Base-by-base conservation (phyloP, 2,329 filamentous ascomycete genomes). In the Xylaria sp. region DNA sequence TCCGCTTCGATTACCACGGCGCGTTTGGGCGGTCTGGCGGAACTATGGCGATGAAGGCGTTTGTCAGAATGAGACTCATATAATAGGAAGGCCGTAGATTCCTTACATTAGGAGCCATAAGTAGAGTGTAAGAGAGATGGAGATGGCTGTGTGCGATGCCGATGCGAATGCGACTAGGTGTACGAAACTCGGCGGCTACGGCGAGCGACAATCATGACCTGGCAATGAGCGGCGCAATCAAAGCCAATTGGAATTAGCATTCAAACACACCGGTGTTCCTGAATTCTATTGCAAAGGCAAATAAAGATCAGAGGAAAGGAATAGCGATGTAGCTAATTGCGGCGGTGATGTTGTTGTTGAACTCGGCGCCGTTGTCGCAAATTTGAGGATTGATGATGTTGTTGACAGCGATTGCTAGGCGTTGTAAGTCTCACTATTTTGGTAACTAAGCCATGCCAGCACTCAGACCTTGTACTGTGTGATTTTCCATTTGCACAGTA, bases 1-100 rank as follows among this genome's bases (percentile, higher is more conserved):
- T 60, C 83, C 85, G 71, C 84, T 81, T 65, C 87, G 84, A 69
- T 85, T 85, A 70, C 86, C 86, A 71, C 87, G 85, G 77, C 87
- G 82, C 61, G 87, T 89, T 81, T 88, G 78, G 51, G 72, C 76
- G 62, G 76, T 76, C 36, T 74, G 74, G 48, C 77, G 77, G 39
- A 76, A 76, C 73, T 77, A 56, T 36, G n/a, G 53, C 11, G 61
- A 54, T 19, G 21, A 57, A 61, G 11, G 24, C 42, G 21, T 6
- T 19, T 12, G 50, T 71, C 14, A 71, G 66, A 36, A 30, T 62
- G 19, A 19, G 34, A 45, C 32, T 48, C 24, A 32, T 27, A 34
- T 36, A 21, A 34, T 36, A 21, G 11, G 14, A 17, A 2, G 12
- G 7, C 2, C 8, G 24, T 34, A 12, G 32, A 34, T 24, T 14